phyloP scores from a whole-genome alignment of 2,329 filamentous ascomycete genomes.

The Nannizziopsis barbatae region DNA sequence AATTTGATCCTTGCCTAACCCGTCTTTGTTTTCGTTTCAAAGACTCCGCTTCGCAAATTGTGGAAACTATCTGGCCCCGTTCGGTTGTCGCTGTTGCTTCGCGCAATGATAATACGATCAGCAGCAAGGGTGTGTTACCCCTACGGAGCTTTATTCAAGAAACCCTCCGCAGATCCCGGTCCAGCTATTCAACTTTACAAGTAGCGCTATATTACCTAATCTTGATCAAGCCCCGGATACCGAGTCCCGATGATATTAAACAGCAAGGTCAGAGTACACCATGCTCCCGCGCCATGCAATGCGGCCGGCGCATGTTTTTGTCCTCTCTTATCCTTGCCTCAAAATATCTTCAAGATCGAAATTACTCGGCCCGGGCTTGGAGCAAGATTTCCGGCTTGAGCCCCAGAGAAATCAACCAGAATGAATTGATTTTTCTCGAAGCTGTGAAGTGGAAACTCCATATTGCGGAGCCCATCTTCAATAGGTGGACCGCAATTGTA shows the following conservation, averaged over 20 bases:
- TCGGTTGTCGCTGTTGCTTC: conserved; percentile 58
- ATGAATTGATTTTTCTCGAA: conserved; percentile 82
- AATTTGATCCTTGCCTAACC: conserved; percentile 21
- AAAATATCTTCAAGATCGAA: conserved; percentile 95
- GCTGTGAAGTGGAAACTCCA: conserved; percentile 93
- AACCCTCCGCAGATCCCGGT: conserved; percentile 84
- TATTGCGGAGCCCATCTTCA: conserved; percentile 77
- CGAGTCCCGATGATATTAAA: conserved; percentile 71
- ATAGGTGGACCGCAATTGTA: conserved; percentile 88
- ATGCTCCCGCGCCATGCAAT: conserved; percentile 71
- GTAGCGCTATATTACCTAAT: conserved; percentile 94
- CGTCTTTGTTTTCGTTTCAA: conserved; percentile 22
- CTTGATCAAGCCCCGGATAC: conserved; percentile 82
- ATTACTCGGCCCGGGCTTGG: conserved; percentile 95
- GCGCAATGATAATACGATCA: conserved; percentile 53
- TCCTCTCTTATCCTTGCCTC: conserved; percentile 89
- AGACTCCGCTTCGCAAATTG: conserved; percentile 97
- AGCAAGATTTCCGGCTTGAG: conserved; percentile 98
- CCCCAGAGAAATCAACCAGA: conserved; percentile 88
- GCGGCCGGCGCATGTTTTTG: conserved; percentile 94
- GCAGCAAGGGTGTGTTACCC: conserved; percentile 68
- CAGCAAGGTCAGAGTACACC: conserved; percentile 66
- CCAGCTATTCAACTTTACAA: conserved; percentile 94
- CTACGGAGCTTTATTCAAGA: conserved; percentile 95
- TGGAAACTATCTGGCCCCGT: conserved; percentile 92